Base-by-base conservation (phyloP, 176 grass and related monocot species). In the Oryza longistaminata region DNA sequence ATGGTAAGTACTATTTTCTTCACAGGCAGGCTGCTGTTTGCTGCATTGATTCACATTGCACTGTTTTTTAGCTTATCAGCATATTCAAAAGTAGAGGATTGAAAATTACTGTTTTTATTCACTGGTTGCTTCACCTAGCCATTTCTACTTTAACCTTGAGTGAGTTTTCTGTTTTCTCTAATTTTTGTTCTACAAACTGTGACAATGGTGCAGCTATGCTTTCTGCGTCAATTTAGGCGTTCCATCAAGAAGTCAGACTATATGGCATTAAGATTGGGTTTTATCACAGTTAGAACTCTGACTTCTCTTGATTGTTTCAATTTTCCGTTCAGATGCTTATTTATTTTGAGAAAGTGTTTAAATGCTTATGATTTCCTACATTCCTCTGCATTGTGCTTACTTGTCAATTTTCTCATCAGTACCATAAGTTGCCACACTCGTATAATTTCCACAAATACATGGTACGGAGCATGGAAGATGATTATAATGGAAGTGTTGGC, bases 371-470 rank as follows among this genome's bases (percentile, higher is more conserved):
- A 43, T 50, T 66, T 89, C 24, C 19, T 68, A 73, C 3, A 53
- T 17, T 77, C 44, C 44, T 73, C 6, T 33, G 22, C 58, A 64
- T 88, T 85, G 78, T 83, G 50, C 60, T 87, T 86, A 50, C 14
- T 73, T 81, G 34, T 83, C 52, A 71, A 67, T 8, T 71, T 92
- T 64, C 7, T 66, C 92, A 44, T 44, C 83, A 95, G 96, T 93
- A 95, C 81, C 93, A 98, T 85, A 90, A 92, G 81, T 75, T 98
- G 64, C 91, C 91, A 10, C 69, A 85, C 90, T 94, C 96, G 67
- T 98, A 98, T 76, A 78, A 98, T 66, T 98, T 98, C 90, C 96
- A 98, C 78, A 98, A 98, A 88, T 98, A 95, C 86, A 93, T 94
- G 86, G 91, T 98, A 62, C 83, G 96, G 84, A 98, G 96, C 87